A percentile compares a stretch with the other conserved stretches of the same genome.
These are phyloP conservation scores for Alternaria rosae DNA, from an alignment of 2,329 filamentous ascomycete species.

Conservation along the genomic window DNA sequence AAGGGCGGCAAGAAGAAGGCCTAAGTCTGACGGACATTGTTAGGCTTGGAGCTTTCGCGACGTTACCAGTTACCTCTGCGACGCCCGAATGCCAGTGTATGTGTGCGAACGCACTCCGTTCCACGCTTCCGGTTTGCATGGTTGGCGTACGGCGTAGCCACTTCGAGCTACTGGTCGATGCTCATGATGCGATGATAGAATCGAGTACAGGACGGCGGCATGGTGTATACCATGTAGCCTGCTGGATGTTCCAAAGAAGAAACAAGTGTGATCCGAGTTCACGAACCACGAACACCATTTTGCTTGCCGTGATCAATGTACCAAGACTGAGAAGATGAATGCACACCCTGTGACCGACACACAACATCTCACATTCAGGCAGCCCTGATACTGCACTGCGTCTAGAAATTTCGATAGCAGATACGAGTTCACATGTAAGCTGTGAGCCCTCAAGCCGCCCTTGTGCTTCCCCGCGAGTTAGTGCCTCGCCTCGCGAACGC, in stretches of 20 bases:
- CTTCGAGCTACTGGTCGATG: constrained; percentile 1
- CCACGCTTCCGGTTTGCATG: constrained; percentile 32
- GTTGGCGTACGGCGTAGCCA: constrained; percentile 26
- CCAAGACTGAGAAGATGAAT: background rate
- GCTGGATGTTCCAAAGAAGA: constrained; percentile 10
- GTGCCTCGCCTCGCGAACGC: constrained; percentile 24
- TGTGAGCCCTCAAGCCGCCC: constrained; percentile 21
- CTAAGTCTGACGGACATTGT: background rate
- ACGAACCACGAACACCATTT: constrained; percentile 1
- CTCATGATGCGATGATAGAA: constrained; percentile 15
- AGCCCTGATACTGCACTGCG: background rate
- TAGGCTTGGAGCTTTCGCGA: background rate
- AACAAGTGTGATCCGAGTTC: constrained; percentile 10
- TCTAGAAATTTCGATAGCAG: constrained; percentile 10
- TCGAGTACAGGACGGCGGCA: constrained; percentile 11
- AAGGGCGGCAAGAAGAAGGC: constrained; percentile 51
- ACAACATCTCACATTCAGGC: background rate
- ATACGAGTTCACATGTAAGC: constrained; percentile 13
- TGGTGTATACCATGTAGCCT: background rate
- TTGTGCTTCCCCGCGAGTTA: constrained; percentile 19
- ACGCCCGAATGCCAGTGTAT: background rate
- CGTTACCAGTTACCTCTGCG: background rate
- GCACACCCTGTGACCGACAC: background rate
- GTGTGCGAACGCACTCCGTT: constrained; percentile 21
- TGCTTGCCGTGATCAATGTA: background rate